phyloP scores from a whole-genome alignment of 257 asterid species.

The Rauvolfia tetraphylla region DNA sequence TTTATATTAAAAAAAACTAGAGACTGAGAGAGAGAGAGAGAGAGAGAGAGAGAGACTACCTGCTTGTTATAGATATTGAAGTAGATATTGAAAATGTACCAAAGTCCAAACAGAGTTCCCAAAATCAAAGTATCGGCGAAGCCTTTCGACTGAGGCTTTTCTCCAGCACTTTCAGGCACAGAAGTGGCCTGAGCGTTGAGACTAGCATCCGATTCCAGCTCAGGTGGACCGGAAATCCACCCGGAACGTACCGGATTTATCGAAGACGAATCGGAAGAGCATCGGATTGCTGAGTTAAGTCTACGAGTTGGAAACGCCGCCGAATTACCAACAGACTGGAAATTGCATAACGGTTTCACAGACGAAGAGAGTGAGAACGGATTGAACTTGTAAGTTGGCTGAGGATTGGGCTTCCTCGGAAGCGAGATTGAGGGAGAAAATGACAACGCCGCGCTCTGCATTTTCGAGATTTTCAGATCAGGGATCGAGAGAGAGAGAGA shows the following conservation, averaged over 20 bases:
- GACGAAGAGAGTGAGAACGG: constrained; percentile 24
- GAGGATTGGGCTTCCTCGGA: constrained; percentile 27
- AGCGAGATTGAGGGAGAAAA: constrained; percentile 46
- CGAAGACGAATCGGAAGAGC: constrained; percentile 33
- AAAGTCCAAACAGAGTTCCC: constrained; percentile 75
- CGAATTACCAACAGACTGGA: constrained; percentile 10
- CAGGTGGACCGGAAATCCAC: constrained; percentile 47
- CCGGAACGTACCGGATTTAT: constrained; percentile 32
- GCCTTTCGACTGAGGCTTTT: constrained; percentile 47
- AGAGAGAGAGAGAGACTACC: constrained; percentile 30
- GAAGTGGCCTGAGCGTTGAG: constrained; percentile 45
- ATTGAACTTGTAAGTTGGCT: constrained; percentile 2
- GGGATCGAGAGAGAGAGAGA: not conserved
- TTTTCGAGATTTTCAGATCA: constrained; percentile 22
- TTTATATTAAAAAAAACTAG: not conserved
- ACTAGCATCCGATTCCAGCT: constrained; percentile 27
- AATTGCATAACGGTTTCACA: constrained; percentile 12
- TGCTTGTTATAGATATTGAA: constrained; percentile 94
- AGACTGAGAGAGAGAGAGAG: not conserved
- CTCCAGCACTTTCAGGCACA: constrained; percentile 49
- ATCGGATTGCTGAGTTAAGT: constrained; percentile 25
- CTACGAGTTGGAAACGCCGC: constrained; percentile 11
- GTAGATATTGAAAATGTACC: constrained; percentile 93
- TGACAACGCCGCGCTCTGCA: constrained; percentile 65
- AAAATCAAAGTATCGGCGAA: constrained; percentile 60